phyloP scores from a whole-genome alignment of 2,329 filamentous ascomycete genomes.

The Lachnellula suecica region DNA sequence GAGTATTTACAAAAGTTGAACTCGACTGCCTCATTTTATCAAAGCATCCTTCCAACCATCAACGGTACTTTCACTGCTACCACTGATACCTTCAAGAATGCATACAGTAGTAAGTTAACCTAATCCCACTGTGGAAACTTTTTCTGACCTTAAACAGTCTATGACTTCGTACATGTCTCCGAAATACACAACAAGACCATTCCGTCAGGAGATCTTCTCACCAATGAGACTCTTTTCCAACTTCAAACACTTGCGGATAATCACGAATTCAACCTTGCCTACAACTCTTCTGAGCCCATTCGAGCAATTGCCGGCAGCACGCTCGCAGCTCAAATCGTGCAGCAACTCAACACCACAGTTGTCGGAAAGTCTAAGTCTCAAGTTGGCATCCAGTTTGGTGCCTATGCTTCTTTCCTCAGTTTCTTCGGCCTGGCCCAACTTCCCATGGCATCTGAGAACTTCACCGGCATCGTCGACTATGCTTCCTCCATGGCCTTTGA shows the following conservation, averaged over 20 bases:
- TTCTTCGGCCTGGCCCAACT: conserved; percentile 62
- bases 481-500: conserved; percentile 82
- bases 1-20: conserved; percentile 45
- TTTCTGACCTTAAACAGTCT: conserved; percentile 43
- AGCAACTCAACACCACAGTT: conserved; percentile 52
- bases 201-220: conserved; percentile 58
- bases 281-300: conserved; percentile 70
- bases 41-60: conserved; percentile 52
- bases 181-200: conserved; percentile 62
- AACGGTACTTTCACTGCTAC: conserved; percentile 48
- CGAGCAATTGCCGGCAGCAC: conserved; percentile 58
- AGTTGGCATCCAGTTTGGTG: conserved; percentile 57
- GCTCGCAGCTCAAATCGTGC: conserved; percentile 39
- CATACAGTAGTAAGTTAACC: conserved; percentile 55
- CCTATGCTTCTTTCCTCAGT: conserved; percentile 60
- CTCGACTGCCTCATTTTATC: conserved; percentile 60
- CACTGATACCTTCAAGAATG: conserved; percentile 56
- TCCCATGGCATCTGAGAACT: conserved; percentile 53
- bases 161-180: conserved; percentile 59
- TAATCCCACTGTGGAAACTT: background rate
- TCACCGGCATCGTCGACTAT: conserved; percentile 80
- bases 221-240: conserved; percentile 55
- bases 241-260: conserved; percentile 72
- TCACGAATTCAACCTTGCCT: conserved; percentile 82
- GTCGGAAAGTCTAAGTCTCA: conserved; percentile 41